Percentiles rank a stretch among this genome's conserved stretches.
Evolutionary conservation across 345 rosid genomes (phyloP).

Genomic region (Acer yangbiense): DNA sequence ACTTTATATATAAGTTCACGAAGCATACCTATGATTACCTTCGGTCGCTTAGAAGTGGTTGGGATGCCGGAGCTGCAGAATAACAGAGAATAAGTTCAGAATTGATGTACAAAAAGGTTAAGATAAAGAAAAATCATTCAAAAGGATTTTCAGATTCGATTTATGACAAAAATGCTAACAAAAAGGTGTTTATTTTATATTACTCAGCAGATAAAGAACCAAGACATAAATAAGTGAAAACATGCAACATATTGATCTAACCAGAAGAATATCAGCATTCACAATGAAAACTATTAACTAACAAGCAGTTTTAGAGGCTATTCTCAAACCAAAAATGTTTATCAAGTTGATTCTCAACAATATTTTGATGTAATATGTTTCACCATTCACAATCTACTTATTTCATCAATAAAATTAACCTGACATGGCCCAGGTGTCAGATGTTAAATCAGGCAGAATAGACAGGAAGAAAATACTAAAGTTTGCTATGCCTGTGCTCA

Average conservation of each 20-base stretch:
- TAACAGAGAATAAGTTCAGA: background rate
- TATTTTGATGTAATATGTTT: background rate
- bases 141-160: background rate
- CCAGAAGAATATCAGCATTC: background rate
- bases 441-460: background rate
- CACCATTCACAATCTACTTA: background rate
- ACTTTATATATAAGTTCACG: background rate
- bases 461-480: background rate
- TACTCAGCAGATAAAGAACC: background rate
- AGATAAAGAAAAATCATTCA: background rate
- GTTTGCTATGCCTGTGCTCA: background rate
- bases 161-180: background rate
- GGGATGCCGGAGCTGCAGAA: conserved; percentile 33
- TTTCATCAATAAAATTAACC: background rate
- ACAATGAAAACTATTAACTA: background rate
- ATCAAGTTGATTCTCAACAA: background rate
- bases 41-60: conserved; percentile 34
- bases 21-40: conserved; percentile 21
- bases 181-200: background rate
- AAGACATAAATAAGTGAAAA: background rate
- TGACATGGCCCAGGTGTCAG: background rate
- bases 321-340: background rate
- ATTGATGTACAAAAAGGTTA: background rate
- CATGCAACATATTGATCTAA: background rate
- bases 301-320: background rate